phyloP scores from a whole-genome alignment of 208 protist species.

The Wallacemonas sp. region DNA sequence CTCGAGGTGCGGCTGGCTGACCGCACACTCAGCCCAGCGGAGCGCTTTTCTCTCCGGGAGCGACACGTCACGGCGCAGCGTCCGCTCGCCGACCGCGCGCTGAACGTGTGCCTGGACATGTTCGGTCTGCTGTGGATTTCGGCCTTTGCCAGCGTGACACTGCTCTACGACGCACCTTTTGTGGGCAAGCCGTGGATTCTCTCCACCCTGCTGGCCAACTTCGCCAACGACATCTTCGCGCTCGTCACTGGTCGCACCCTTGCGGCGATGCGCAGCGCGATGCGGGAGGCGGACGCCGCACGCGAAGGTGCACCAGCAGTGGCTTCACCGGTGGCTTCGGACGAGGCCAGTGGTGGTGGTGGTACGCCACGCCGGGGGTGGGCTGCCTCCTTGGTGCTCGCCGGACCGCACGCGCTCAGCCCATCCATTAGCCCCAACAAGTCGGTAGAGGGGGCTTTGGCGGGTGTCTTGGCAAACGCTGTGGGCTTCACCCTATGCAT shows the following conservation, averaged over 20 bases:
- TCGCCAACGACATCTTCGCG: constrained; percentile 76
- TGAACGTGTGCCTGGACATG: constrained; percentile 84
- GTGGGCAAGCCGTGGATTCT: constrained; percentile 59
- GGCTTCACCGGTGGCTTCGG: neutral
- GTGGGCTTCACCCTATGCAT: constrained; percentile 48
- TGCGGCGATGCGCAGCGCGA: neutral
- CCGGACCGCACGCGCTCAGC: constrained; percentile 54
- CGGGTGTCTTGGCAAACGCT: constrained; percentile 54
- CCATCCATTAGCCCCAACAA: constrained; percentile 87
- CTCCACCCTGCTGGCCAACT: constrained; percentile 66
- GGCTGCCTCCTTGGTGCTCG: constrained; percentile 13
- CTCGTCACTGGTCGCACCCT: constrained; percentile 57
- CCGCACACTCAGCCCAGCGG: neutral
- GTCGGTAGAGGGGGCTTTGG: constrained; percentile 78
- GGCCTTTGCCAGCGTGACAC: constrained; percentile 44
- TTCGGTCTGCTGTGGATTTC: constrained; percentile 83
- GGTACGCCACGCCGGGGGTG: neutral
- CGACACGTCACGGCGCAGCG: constrained; percentile 49
- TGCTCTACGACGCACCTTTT: constrained; percentile 47
- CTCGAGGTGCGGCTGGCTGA: no score
- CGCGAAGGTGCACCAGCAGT: no score
- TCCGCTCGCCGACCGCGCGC: constrained; percentile 63
- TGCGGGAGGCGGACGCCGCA: neutral
- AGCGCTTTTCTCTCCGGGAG: constrained; percentile 65
- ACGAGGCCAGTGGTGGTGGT: neutral